A percentile compares a stretch with the other conserved stretches of the same genome.
Conservation (phyloP, 2,329 filamentous ascomycete genomes). For the Fusarium graminum region DNA sequence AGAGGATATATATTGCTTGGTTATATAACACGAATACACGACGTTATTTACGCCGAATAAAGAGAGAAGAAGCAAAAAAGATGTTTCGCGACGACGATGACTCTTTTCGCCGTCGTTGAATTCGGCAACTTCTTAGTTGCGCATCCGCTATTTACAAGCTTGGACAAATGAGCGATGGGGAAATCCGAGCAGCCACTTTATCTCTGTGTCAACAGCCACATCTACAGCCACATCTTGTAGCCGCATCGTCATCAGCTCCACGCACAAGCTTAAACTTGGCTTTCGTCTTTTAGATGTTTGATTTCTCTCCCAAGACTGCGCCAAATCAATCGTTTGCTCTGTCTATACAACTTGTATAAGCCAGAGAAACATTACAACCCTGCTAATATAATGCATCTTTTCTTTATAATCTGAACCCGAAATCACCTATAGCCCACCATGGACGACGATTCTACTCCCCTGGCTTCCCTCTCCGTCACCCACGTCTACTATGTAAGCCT, state of each 20-base stretch:
- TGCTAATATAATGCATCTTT: conserved; percentile 26
- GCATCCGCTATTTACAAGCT: conserved; percentile 2
- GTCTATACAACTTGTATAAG: neutral
- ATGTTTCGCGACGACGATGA: conserved; percentile 26
- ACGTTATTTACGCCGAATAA: conserved; percentile 11
- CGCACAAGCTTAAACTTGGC: conserved; percentile 18
- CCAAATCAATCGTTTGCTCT: neutral
- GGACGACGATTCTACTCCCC: conserved; percentile 60
- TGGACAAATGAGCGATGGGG: conserved; percentile 25
- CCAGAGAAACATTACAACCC: neutral
- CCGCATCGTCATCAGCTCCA: conserved; percentile 27
- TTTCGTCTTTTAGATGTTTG: conserved; percentile 1
- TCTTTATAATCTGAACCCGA: conserved; percentile 7
- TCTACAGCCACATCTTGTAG: conserved; percentile 19
- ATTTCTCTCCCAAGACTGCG: neutral
- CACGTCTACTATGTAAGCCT: conserved; percentile 91
- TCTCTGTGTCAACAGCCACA: conserved; percentile 11
- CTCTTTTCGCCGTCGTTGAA: conserved; percentile 40
- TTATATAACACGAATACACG: neutral
- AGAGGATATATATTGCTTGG: neutral
- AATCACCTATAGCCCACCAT: conserved; percentile 35
- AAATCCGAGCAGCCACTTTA: conserved; percentile 28
- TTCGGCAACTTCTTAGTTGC: conserved; percentile 18
- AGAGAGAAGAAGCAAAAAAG: neutral
- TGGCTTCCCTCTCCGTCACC: conserved; percentile 92